Percentiles rank a stretch among this genome's conserved stretches.
Conservation (phyloP, 176 grass and related monocot genomes). For the Neostapfia colusana region DNA sequence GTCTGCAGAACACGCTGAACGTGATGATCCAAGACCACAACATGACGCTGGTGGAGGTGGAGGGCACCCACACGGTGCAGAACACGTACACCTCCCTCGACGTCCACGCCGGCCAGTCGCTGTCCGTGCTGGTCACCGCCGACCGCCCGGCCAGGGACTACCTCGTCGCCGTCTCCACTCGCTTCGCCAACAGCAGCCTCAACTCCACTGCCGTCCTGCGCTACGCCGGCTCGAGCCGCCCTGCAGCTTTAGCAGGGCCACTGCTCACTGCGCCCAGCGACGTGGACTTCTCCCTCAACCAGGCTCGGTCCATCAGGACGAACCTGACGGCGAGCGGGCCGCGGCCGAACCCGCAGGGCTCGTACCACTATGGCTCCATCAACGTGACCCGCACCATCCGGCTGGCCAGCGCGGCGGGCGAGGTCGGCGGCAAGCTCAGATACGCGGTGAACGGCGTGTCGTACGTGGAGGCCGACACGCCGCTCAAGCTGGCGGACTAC, state of each 20-base stretch:
- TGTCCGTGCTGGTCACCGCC: slow-evolving; percentile 65
- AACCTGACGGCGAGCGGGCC: slow-evolving; percentile 89
- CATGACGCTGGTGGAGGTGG: slow-evolving; percentile 77
- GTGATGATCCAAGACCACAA: slow-evolving; percentile 58
- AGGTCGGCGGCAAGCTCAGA: slow-evolving; percentile 49
- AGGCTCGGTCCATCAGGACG: slow-evolving; percentile 73
- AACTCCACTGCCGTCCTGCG: slow-evolving; percentile 48
- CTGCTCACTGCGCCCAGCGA: neutral
- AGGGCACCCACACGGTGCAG: slow-evolving; percentile 85
- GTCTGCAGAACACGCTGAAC: slow-evolving; percentile 63
- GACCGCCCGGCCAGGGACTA: slow-evolving; percentile 49
- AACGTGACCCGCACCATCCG: slow-evolving; percentile 73
- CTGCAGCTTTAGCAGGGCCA: neutral
- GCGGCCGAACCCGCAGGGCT: slow-evolving; percentile 88
- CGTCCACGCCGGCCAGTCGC: slow-evolving; percentile 75
- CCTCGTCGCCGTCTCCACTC: slow-evolving; percentile 60
- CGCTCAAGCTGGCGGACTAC: slow-evolving; percentile 84
- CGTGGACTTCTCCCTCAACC: slow-evolving; percentile 53
- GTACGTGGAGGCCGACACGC: slow-evolving; percentile 73
- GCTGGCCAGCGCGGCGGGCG: slow-evolving; percentile 56
- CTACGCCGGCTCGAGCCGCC: slow-evolving; percentile 47
- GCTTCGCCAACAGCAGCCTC: slow-evolving; percentile 51
- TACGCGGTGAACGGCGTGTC: slow-evolving; percentile 82
- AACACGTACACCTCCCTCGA: slow-evolving; percentile 68
- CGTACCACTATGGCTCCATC: slow-evolving; percentile 87